phyloP scores from a whole-genome alignment of 1,284 basidiomycete species.

The Boletus mariae region DNA sequence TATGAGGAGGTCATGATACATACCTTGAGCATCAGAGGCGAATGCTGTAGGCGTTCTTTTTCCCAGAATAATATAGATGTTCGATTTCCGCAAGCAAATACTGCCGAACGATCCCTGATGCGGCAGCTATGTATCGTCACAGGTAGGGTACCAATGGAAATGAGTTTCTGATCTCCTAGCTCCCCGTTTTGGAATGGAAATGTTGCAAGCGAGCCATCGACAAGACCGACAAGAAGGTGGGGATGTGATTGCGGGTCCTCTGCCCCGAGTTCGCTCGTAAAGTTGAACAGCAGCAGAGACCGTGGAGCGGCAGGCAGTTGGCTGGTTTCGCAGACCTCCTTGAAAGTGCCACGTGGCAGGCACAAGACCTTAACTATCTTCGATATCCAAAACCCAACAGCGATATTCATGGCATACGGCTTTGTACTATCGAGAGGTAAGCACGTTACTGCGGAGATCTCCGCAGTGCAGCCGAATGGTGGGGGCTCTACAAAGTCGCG shows the following conservation, averaged over 20 bases:
- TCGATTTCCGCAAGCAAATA: slow-evolving; percentile 65
- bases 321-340: slow-evolving; percentile 42
- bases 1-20: slow-evolving; percentile 12
- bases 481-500: slow-evolving; percentile 21
- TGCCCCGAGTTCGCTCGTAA: slow-evolving; percentile 39
- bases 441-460: slow-evolving; percentile 68
- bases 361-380: slow-evolving; percentile 61
- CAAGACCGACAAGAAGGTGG: slow-evolving; percentile 75
- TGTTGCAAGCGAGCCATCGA: slow-evolving; percentile 74
- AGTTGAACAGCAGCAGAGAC: slow-evolving; percentile 69
- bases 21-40: slow-evolving; percentile 75
- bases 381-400: slow-evolving; percentile 76
- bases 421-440: slow-evolving; percentile 48
- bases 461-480: slow-evolving; percentile 28
- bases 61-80: slow-evolving; percentile 67
- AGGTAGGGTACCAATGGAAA: slow-evolving; percentile 68
- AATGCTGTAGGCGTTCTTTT: slow-evolving; percentile 60
- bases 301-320: slow-evolving; percentile 59
- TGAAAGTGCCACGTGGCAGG: slow-evolving; percentile 26
- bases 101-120: slow-evolving; percentile 47
- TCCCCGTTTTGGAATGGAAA: slow-evolving; percentile 45
- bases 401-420: slow-evolving; percentile 46
- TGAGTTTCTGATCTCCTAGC: slow-evolving; percentile 53
- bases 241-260: slow-evolving; percentile 40
- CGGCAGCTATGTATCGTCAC: slow-evolving; percentile 54